Evolutionary conservation across 1,139 yeast genomes (phyloP).

Genomic region (Diutina ranongensis): DNA sequence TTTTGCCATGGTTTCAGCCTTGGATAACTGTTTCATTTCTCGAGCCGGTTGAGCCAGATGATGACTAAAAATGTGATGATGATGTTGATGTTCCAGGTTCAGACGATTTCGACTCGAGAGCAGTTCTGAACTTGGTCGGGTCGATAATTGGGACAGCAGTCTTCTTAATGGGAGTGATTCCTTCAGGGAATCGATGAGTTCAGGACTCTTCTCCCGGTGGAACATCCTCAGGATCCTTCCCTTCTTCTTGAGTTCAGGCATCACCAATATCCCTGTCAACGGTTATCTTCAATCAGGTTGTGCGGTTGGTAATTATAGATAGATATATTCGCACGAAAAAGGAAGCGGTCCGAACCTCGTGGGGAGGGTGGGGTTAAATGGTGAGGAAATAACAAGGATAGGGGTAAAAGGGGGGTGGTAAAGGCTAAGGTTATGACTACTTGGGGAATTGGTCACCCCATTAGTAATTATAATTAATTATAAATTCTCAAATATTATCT

Average conservation of each 20-base stretch:
- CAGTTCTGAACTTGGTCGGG: neutral
- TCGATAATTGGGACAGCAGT: conserved; percentile 8
- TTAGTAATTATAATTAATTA: too few species aligned
- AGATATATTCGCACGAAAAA: neutral
- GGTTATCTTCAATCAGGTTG: neutral
- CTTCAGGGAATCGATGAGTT: neutral
- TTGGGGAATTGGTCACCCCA: too few species aligned
- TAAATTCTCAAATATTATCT: too few species aligned
- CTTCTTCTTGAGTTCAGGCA: neutral
- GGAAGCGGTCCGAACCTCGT: too few species aligned
- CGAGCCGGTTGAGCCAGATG: neutral
- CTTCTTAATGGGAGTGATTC: conserved; percentile 8
- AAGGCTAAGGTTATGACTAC: too few species aligned
- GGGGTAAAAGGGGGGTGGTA: too few species aligned
- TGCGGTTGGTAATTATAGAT: too few species aligned
- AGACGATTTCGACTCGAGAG: neutral
- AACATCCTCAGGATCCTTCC: conserved; percentile 7
- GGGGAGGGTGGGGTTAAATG: too few species aligned
- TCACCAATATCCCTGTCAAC: neutral
- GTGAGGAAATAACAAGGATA: too few species aligned
- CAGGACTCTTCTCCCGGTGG: conserved; percentile 11
- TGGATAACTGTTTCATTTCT: conserved; percentile 17
- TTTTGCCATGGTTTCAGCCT: conserved; percentile 31
- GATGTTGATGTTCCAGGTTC: conserved; percentile 7
- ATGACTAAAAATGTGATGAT: neutral